Conservation (phyloP, 192 early-diverging fungal genomes). For the Rhizoclosmatium globosum region DNA sequence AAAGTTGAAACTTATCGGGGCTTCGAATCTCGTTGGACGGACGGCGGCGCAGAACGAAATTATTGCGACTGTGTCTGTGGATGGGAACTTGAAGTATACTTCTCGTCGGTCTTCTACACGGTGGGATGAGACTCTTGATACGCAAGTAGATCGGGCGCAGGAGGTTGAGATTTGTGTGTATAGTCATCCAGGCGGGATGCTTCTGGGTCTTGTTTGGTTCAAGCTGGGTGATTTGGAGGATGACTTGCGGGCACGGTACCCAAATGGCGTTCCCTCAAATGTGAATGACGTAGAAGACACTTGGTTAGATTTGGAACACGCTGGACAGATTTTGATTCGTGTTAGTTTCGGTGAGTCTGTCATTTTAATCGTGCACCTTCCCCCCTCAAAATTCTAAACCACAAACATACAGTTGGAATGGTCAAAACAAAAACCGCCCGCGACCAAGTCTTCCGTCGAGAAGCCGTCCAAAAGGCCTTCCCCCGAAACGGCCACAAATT, state of each 20-base stretch:
- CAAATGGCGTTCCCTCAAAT: constrained; percentile 32
- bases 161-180: constrained; percentile 94
- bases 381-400: background rate
- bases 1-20: constrained; percentile 47
- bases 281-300: constrained; percentile 71
- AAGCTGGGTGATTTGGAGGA: constrained; percentile 91
- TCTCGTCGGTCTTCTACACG: constrained; percentile 72
- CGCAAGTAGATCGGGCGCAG: constrained; percentile 89
- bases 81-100: constrained; percentile 70
- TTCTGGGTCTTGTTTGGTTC: constrained; percentile 91
- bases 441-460: constrained; percentile 48
- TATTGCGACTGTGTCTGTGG: constrained; percentile 81
- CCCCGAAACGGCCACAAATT: constrained; percentile 90
- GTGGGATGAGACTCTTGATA: constrained; percentile 87
- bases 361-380: background rate
- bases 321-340: constrained; percentile 86
- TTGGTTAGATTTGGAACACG: constrained; percentile 94
- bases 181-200: constrained; percentile 53
- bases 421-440: constrained; percentile 42
- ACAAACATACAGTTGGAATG: constrained; percentile 34
- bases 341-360: constrained; percentile 76
- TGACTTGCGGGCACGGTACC: constrained; percentile 64
- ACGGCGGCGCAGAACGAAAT: constrained; percentile 71
- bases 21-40: constrained; percentile 58
- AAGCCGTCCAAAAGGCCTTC: constrained; percentile 62